A percentile compares a stretch with the other conserved stretches of the same genome.
phyloP scores from a whole-genome alignment of 768 basidiomycete species.

The Leccinum boreale region DNA sequence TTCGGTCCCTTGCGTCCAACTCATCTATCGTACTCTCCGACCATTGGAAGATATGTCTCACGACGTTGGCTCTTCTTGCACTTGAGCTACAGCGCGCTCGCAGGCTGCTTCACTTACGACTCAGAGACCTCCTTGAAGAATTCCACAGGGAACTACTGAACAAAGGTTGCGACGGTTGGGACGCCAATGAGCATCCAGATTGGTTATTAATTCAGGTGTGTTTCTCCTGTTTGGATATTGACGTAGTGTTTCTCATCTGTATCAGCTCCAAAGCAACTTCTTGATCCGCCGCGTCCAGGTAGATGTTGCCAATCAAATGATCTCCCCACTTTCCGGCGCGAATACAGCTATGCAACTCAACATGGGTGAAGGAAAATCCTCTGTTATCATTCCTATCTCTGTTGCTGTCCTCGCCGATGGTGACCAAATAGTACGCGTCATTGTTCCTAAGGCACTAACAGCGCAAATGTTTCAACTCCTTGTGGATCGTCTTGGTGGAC shows the following conservation, averaged over 20 bases:
- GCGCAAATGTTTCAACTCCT: conserved; percentile 49
- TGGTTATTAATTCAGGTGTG: conserved; percentile 46
- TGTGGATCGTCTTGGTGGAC: conserved; percentile 39
- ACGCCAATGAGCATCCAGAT: conserved; percentile 27
- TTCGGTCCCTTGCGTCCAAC: conserved; percentile 29
- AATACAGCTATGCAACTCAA: conserved; percentile 50
- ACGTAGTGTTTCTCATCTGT: too few species aligned
- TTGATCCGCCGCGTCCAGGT: conserved; percentile 42
- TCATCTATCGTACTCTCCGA: conserved; percentile 11
- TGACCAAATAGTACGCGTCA: conserved; percentile 41
- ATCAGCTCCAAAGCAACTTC: conserved; percentile 45
- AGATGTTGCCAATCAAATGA: conserved; percentile 45
- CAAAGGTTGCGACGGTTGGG: conserved; percentile 19
- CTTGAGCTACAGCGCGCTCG: conserved; percentile 37
- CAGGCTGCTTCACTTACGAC: conserved; percentile 29
- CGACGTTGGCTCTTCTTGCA: conserved; percentile 26
- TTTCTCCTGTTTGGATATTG: neutral
- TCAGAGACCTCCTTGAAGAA: conserved; percentile 26
- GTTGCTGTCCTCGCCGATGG: conserved; percentile 41
- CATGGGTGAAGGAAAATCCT: conserved; percentile 58
- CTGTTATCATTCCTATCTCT: conserved; percentile 45
- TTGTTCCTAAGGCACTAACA: conserved; percentile 47
- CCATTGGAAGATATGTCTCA: conserved; percentile 33
- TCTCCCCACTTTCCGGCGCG: conserved; percentile 30
- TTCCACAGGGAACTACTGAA: conserved; percentile 29